Evolutionary conservation across 2,329 filamentous ascomycete genomes (phyloP), one percentile per base, ranked within the genome.

Genomic region (Colletotrichum zoysiae): DNA sequence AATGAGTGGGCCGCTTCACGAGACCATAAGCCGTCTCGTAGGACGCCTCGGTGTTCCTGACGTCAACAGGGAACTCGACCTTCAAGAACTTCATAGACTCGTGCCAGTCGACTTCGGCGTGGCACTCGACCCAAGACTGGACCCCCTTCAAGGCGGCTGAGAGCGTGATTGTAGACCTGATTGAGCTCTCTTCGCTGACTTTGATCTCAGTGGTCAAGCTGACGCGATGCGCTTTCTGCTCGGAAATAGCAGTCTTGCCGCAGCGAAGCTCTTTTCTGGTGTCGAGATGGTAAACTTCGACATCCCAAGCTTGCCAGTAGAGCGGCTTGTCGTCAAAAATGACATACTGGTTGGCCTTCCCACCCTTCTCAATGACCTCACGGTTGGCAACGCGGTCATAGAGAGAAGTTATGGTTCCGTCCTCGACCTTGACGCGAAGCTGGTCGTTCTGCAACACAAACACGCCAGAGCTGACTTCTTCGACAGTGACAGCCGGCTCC

Each of bases 41-140:
- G 16, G 91, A 93, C 42, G 96, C 96, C 82, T 98, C 95, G 0
- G 92, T 97, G 82, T 95, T 98, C 76, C 91, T 89, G 74, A 98
- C 88, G 77, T 97, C 92, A 74, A 98, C 95, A 0, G 96, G 95
- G 83, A 99, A 99, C 81, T 99, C 96, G 62, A 98, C 95, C 86
- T 99, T 99, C 78, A 99, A 88, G 86, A 98, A 98, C 79, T 96
- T 97, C 92, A 96, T 98, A 16, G 90, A 94, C 82, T 99, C 96
- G 76, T 92, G 93, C 96, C 96, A 99, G 79, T 98, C 94, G n/a
- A 98, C 93, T 76, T 97, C 94, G 62, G 92, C 92, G 51, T 90
- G 88, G 74, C 95, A 91, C 75, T 97, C 93, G 20, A 98, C 88
- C 74, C 90, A 91, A 0, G 91, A 92, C 42, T 89, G 88, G 44